These are phyloP conservation scores for Pythium grandisporangium DNA, from an alignment of 352 stramenopile species.

Conservation along the genomic window DNA sequence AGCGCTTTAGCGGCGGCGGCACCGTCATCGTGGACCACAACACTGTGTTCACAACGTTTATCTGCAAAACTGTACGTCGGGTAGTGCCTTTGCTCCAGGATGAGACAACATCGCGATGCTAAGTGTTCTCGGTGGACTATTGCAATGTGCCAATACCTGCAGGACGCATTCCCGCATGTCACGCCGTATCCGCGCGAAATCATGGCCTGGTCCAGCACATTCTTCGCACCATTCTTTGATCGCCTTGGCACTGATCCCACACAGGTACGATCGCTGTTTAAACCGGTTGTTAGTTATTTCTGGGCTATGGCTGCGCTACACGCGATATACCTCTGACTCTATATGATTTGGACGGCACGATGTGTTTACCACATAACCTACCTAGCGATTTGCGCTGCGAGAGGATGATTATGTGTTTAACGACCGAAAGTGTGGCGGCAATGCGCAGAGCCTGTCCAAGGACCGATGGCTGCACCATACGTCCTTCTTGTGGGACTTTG, in stretches of 20 bases:
- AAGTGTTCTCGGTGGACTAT: too few species aligned
- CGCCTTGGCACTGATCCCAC: constrained; percentile 19
- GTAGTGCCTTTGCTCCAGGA: too few species aligned
- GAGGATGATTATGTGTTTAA: constrained; percentile 97
- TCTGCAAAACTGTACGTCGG: constrained; percentile 71
- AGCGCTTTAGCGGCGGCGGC: constrained; percentile 94
- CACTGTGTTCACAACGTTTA: constrained; percentile 90
- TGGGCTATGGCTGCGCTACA: neutral
- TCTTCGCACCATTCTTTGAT: constrained; percentile 75
- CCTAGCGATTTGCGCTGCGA: constrained; percentile 79
- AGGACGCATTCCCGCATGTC: constrained; percentile 63
- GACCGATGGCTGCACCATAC: constrained; percentile 96
- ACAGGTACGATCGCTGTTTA: constrained; percentile 8
- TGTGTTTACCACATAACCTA: too few species aligned
- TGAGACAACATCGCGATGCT: too few species aligned
- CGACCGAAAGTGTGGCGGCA: constrained; percentile 93
- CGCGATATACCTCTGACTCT: constrained; percentile 11
- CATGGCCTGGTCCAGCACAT: constrained; percentile 87
- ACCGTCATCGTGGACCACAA: constrained; percentile 96
- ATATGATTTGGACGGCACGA: neutral
- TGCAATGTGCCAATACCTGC: too few species aligned
- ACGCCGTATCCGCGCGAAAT: constrained; percentile 87
- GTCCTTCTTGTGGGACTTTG: constrained; percentile 96
- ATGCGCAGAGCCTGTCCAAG: constrained; percentile 94
- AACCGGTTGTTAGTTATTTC: neutral